These are phyloP conservation scores for Wickerhamiella shivajii DNA, from an alignment of 805 yeast species.

Conservation along the genomic window DNA sequence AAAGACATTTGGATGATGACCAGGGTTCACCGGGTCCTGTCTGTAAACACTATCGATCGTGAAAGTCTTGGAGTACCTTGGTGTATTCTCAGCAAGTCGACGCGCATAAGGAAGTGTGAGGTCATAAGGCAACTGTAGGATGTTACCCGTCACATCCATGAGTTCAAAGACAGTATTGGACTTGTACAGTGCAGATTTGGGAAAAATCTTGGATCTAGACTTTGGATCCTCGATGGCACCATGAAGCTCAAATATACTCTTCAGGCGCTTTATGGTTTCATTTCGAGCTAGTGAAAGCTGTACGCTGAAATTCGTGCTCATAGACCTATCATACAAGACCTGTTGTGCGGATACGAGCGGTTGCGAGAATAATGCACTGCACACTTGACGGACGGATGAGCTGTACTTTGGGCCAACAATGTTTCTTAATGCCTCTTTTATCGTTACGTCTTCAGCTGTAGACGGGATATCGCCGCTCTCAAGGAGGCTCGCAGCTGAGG, in stretches of 20 bases:
- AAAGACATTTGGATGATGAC: slow-evolving; percentile 62
- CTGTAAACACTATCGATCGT: slow-evolving; percentile 74
- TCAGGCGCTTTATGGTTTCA: slow-evolving; percentile 45
- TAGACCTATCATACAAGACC: slow-evolving; percentile 50
- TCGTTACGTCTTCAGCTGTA: slow-evolving; percentile 77
- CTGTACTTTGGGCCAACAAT: slow-evolving; percentile 83
- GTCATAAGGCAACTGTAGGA: slow-evolving; percentile 80
- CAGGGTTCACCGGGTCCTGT: slow-evolving; percentile 23
- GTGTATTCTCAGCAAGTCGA: slow-evolving; percentile 49
- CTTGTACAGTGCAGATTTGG: slow-evolving; percentile 59
- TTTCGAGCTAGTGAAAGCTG: slow-evolving; percentile 43
- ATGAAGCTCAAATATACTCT: slow-evolving; percentile 54
- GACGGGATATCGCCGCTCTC: slow-evolving; percentile 77
- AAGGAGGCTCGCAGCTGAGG: slow-evolving; percentile 61
- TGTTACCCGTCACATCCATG: slow-evolving; percentile 74
- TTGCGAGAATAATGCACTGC: slow-evolving; percentile 72
- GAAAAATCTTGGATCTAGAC: slow-evolving; percentile 52
- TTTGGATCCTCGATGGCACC: slow-evolving; percentile 72
- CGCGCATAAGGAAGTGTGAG: slow-evolving; percentile 83
- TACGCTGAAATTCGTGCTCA: not conserved
- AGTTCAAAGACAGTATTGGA: slow-evolving; percentile 62
- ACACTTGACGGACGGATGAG: slow-evolving; percentile 78
- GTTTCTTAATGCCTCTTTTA: slow-evolving; percentile 74
- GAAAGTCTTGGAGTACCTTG: slow-evolving; percentile 44
- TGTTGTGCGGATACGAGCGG: slow-evolving; percentile 78